Base-by-base conservation (phyloP, 202 grass and related monocot genomes). In the Zoysia matrella region DNA sequence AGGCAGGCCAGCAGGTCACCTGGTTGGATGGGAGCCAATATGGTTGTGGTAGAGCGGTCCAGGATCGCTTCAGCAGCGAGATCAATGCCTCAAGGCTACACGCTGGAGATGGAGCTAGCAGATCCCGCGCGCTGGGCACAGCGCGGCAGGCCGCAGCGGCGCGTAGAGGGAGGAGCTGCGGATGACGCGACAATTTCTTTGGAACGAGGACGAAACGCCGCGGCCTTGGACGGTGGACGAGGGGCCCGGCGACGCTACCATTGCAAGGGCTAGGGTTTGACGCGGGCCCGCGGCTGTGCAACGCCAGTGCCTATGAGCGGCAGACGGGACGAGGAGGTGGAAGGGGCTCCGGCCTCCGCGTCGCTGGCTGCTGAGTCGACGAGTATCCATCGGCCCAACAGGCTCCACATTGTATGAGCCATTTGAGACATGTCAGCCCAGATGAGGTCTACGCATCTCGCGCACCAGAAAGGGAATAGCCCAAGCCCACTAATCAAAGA, bases 231-330 rank as follows among this genome's bases (percentile, higher is more conserved):
- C 4, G 68, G 10, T 10, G 11, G 47, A 5, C 44, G 80, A 16
- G 42, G 73, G 13, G 30, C 30, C 30, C 30, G 30, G 30, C 30
- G 30, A 36, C 30, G 30, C 30, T 7, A 58, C 58, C 48, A 46
- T 48, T 7, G 67, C 39, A 48, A 2, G 66, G 51, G 10, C 53
- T 80, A 74, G 52, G 84, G 70, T 3, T 57, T 68, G 61, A 47
- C 54, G 4, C 6, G 14, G 53, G 30, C 30, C 44, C 3, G 60
- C 18, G 50, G 44, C 49, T 43, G n/a, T 6, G 44, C 43, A 18
- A 60, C 18, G 30, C 6, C 57, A 64, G 45, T 2, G 49, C 18
- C 1, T 0, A 15, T 8, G 44, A 11, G 46, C 12, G 61, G 15
- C 14, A 30, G 64, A 11, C 73, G 14, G 2, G 5, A 45, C 54